Evolutionary conservation across 305 asterid genomes (phyloP).

Genomic region (Solanum hybrid): DNA sequence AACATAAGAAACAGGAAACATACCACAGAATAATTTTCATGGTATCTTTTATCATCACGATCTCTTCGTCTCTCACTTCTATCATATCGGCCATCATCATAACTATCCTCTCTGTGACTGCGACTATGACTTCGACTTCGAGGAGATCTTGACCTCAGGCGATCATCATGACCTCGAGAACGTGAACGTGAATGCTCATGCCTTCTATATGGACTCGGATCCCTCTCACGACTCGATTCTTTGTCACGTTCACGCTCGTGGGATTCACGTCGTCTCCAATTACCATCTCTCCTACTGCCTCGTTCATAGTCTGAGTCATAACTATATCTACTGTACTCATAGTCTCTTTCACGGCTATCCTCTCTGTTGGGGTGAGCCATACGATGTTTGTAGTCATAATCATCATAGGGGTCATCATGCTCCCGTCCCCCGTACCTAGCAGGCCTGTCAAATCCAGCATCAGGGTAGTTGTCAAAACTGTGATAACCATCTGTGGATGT

Average conservation of each 20-base stretch:
- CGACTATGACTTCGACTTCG: conserved; percentile 78
- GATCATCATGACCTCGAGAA: conserved; percentile 73
- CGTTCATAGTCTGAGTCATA: conserved; percentile 93
- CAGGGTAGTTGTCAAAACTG: conserved; percentile 30
- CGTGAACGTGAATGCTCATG: conserved; percentile 64
- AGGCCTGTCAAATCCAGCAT: conserved; percentile 57
- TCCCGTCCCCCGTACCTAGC: conserved; percentile 77
- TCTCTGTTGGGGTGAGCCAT: conserved; percentile 56
- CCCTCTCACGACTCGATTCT: conserved; percentile 76
- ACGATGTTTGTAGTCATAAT: conserved; percentile 72
- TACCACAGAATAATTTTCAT: conserved; percentile 65
- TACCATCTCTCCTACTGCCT: conserved; percentile 70
- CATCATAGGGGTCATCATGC: conserved; percentile 79
- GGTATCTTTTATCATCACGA: conserved; percentile 63
- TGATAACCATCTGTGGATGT: conserved; percentile 25
- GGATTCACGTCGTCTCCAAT: conserved; percentile 73
- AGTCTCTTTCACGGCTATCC: conserved; percentile 75
- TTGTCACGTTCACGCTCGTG: conserved; percentile 83
- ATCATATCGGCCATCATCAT: conserved; percentile 63
- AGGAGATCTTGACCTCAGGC: conserved; percentile 82
- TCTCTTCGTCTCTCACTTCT: conserved; percentile 76
- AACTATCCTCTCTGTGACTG: conserved; percentile 80
- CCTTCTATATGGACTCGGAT: conserved; percentile 60
- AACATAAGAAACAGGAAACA: conserved; percentile 8
- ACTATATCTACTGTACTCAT: conserved; percentile 67